Conservation (phyloP, 163 green algal species). For the Prototheca stagnorum region DNA sequence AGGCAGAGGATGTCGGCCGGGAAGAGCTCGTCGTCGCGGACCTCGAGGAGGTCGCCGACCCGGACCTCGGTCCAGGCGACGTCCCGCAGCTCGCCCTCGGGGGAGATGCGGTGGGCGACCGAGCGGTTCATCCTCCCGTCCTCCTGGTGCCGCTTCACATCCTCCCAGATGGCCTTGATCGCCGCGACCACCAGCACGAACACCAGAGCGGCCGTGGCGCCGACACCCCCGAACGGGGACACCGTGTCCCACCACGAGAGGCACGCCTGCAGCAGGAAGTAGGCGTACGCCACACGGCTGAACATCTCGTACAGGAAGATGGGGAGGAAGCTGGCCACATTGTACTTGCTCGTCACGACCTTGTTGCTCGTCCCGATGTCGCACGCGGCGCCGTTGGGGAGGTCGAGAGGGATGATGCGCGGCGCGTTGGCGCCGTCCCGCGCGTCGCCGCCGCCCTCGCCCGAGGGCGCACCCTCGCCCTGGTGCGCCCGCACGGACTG, state of each 20-base stretch:
- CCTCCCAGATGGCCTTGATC: constrained; percentile 66
- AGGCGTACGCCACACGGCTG: constrained; percentile 57
- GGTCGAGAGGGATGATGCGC: constrained; percentile 12
- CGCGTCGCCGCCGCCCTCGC: background rate
- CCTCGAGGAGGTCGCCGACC: constrained; percentile 35
- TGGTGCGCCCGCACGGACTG: too few species aligned
- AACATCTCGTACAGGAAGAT: constrained; percentile 75
- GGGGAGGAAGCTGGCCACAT: constrained; percentile 56
- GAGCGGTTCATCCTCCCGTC: constrained; percentile 56
- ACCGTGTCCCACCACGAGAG: constrained; percentile 62
- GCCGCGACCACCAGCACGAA: constrained; percentile 74
- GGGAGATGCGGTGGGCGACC: constrained; percentile 33
- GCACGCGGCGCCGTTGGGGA: background rate
- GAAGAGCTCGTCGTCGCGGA: constrained; percentile 56
- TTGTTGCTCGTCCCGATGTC: constrained; percentile 20
- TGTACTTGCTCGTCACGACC: constrained; percentile 62
- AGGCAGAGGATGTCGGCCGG: constrained; percentile 70
- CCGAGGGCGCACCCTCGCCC: too few species aligned
- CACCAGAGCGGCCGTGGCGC: constrained; percentile 48
- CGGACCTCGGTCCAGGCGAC: constrained; percentile 44
- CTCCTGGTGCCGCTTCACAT: constrained; percentile 53
- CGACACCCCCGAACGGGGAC: constrained; percentile 53
- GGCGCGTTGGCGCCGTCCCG: background rate
- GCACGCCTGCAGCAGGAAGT: constrained; percentile 59
- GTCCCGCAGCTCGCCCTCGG: constrained; percentile 26